phyloP scores from a whole-genome alignment of 2,329 filamentous ascomycete genomes.

The Fusarium sororula region DNA sequence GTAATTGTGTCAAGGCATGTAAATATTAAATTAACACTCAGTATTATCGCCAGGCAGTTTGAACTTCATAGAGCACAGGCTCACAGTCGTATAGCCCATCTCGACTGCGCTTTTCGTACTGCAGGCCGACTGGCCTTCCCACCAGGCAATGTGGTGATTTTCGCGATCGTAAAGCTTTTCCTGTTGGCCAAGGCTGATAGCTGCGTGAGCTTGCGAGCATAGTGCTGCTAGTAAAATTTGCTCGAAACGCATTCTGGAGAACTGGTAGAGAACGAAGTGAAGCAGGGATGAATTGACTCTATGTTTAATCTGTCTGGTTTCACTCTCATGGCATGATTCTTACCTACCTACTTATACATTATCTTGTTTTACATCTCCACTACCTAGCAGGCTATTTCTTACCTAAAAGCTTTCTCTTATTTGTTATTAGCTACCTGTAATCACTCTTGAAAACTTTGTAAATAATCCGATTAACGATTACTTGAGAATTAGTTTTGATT shows the following conservation, averaged over 20 bases:
- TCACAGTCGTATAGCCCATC: not conserved
- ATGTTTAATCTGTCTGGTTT: not conserved
- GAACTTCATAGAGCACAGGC: not conserved
- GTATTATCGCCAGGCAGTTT: not conserved
- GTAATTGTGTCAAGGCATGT: accelerated
- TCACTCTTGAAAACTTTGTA: no score
- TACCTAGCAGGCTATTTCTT: not conserved
- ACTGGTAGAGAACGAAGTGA: accelerated
- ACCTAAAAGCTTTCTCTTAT: not conserved
- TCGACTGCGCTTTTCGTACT: not conserved
- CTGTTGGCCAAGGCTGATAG: not conserved
- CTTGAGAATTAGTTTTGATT: not conserved
- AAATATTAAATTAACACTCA: not conserved
- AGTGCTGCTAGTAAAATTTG: not conserved
- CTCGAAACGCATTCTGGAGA: not conserved
- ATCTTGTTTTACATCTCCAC: not conserved
- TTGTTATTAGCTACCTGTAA: accelerated
- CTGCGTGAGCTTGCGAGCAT: not conserved
- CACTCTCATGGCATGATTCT: not conserved
- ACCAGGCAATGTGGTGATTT: not conserved
- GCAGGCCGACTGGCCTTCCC: not conserved
- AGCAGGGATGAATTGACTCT: accelerated
- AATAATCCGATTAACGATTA: not conserved
- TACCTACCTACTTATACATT: not conserved
- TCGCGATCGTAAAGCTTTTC: not conserved